Evolutionary conservation across 495 filamentous ascomycete genomes (phyloP), one percentile per base, ranked within the genome.

Genomic region (Daldinia loculata): DNA sequence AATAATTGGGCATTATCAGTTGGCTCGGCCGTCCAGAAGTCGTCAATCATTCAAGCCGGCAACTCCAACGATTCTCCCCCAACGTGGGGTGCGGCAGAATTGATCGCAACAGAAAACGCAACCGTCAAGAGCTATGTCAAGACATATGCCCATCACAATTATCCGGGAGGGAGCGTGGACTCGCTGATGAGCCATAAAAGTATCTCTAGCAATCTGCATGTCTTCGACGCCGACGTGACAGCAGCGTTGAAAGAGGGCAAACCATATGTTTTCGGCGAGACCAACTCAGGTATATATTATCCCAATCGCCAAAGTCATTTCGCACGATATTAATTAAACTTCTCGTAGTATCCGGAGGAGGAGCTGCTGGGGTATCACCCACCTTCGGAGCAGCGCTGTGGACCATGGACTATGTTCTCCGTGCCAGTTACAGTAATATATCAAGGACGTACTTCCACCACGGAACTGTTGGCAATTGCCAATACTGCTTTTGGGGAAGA

Each of bases 401-500:
- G 88, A 89, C 87, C 12, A 80, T 89, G 72, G 87, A 89, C 75
- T 87, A 89, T 69, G 78, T 82, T 2, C 79, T 89, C 56, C 84
- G 84, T 9, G 81, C 84, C 0, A 71, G 83, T 0, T 69, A 73
- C 39, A 75, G 73, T 56, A 82, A 81, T 51, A 83, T 87, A 41
- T 82, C 84, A 61, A 81, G 86, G 2, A 83, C 79, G 1, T 89
- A 87, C 66, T 89, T 88, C 79, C 88, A 90, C 65, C 88, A 89
- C 57, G 87, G 87, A 2, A 90, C 88, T 0, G 81, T 90, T 3
- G 88, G 87, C 2, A 84, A 86, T 71, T 89, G 86, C 55, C 84
- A 87, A 66, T 89, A 90, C 67, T 88, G 87, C 71, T 88, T 86
- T 78, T 89, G 83, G 83, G 86, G 86, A 0, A 77, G 84, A 0